phyloP scores from a whole-genome alignment of 129 eudicot genomes.

The Logfia minima region DNA sequence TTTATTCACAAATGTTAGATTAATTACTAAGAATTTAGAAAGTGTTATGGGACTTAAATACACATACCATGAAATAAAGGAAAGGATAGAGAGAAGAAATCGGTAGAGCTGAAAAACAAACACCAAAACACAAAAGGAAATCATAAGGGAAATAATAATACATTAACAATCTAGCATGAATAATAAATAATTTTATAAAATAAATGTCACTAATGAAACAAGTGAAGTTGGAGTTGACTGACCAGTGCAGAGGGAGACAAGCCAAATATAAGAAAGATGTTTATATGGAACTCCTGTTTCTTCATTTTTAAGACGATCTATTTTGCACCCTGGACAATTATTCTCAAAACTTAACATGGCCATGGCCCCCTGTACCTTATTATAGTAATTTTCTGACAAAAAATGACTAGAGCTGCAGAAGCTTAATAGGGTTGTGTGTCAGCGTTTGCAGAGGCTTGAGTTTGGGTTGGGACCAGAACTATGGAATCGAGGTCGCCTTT shows the following conservation, averaged over 20 bases:
- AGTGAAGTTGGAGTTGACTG: background rate
- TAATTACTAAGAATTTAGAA: no score
- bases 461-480: background rate
- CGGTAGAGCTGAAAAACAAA: conserved; percentile 41
- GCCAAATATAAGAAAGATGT: conserved; percentile 34
- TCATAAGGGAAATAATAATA: background rate
- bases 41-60: background rate
- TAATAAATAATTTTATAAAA: background rate
- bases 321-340: conserved; percentile 33
- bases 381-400: no score
- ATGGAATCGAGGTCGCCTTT: no score
- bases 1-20: no score
- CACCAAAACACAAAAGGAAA: background rate
- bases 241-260: conserved; percentile 39
- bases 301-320: conserved; percentile 23
- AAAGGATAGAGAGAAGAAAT: conserved; percentile 39
- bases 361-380: background rate
- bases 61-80: conserved; percentile 43
- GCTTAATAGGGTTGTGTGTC: background rate
- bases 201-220: background rate
- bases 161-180: background rate
- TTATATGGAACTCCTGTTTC: conserved; percentile 19
- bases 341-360: background rate
- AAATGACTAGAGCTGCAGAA: background rate
- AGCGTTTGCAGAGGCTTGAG: background rate